A percentile compares a stretch with the other conserved stretches of the same genome.
These are phyloP conservation scores for Saccharomycopsis phalli DNA, from an alignment of 1,139 yeast species.

Conservation along the genomic window DNA sequence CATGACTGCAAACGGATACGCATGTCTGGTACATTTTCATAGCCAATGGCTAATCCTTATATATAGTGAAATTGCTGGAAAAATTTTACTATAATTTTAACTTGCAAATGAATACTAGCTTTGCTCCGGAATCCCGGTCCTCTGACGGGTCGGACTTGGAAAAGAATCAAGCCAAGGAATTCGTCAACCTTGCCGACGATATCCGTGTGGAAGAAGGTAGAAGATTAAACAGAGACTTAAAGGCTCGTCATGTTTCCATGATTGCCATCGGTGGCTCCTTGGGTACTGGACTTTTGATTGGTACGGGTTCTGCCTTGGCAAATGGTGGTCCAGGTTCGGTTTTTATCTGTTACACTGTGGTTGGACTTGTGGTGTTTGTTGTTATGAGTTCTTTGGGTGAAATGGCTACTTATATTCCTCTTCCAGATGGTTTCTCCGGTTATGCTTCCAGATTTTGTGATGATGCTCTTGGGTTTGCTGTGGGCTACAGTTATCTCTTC, in stretches of 20 bases:
- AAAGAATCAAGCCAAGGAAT: constrained; percentile 3
- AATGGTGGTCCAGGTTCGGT: constrained; percentile 66
- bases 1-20: no score
- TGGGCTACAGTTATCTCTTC: constrained; percentile 58
- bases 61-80: neutral
- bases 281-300: constrained; percentile 65
- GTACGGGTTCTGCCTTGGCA: constrained; percentile 57
- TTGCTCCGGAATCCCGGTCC: neutral
- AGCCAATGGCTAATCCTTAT: no score
- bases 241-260: constrained; percentile 70
- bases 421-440: constrained; percentile 63
- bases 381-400: constrained; percentile 70
- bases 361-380: constrained; percentile 57
- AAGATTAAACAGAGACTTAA: constrained; percentile 48
- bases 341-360: constrained; percentile 48
- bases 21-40: no score
- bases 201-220: constrained; percentile 33
- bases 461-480: constrained; percentile 66
- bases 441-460: constrained; percentile 62
- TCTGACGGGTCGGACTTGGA: constrained; percentile 6
- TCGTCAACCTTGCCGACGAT: neutral
- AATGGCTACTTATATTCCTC: constrained; percentile 64
- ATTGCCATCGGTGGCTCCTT: constrained; percentile 52
- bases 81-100: neutral
- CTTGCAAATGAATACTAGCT: neutral